Conservation (phyloP, 1,139 yeast species). For the Arxiozyma heterogenica region DNA sequence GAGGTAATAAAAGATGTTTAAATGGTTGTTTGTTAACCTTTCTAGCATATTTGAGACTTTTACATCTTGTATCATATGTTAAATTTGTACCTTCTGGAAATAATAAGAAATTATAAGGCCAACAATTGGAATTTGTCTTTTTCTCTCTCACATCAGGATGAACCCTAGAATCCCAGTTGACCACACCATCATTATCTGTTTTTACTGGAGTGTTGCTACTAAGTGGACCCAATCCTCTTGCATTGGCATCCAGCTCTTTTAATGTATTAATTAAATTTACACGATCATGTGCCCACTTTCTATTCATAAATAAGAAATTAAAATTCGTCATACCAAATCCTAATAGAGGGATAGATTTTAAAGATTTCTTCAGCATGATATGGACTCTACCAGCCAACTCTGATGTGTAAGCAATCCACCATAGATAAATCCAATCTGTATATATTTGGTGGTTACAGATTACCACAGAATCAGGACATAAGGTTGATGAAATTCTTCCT, state of each 20-base stretch:
- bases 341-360: constrained; percentile 62
- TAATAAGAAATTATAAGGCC: constrained; percentile 51
- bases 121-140: constrained; percentile 9
- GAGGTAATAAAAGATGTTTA: constrained; percentile 66
- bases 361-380: constrained; percentile 71
- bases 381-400: constrained; percentile 53
- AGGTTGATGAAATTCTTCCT: constrained; percentile 18
- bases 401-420: constrained; percentile 79
- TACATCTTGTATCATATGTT: constrained; percentile 52
- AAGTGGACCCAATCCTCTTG: constrained; percentile 42
- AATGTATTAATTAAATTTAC: constrained; percentile 48
- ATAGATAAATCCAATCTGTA: constrained; percentile 86
- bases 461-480: constrained; percentile 21
- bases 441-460: constrained; percentile 81
- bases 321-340: constrained; percentile 84
- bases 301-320: constrained; percentile 61
- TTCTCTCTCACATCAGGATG: constrained; percentile 3
- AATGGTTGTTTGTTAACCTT: constrained; percentile 42
- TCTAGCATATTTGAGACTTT: constrained; percentile 49
- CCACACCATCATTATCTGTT: constrained; percentile 21
- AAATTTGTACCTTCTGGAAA: constrained; percentile 96
- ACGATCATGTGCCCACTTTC: constrained; percentile 80
- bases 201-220: constrained; percentile 35
- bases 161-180: constrained; percentile 18
- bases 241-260: constrained; percentile 43